phyloP scores from a whole-genome alignment of 257 asterid species.

The Plantago elongata region DNA sequence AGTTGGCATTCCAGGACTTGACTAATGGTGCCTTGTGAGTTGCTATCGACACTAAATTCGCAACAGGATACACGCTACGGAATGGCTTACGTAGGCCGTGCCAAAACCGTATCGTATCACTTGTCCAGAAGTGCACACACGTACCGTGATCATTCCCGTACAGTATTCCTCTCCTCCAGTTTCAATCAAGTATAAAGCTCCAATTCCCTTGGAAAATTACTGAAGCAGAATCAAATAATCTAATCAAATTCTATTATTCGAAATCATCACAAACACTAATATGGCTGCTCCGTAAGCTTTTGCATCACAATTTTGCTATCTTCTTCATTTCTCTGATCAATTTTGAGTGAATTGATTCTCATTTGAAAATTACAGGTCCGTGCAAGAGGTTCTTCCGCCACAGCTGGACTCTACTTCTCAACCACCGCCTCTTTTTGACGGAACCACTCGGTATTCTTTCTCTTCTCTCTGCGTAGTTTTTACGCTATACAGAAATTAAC shows the following conservation, averaged over 20 bases:
- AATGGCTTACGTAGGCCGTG: no score
- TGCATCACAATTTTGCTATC: background rate
- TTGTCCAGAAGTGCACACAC: no score
- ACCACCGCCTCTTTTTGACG: constrained; percentile 39
- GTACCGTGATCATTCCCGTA: no score
- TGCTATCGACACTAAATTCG: no score
- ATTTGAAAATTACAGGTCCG: constrained; percentile 17
- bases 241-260: background rate
- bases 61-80: no score
- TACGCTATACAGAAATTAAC: no score
- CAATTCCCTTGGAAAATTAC: background rate
- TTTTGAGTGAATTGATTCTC: background rate
- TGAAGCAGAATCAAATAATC: background rate
- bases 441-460: constrained; percentile 36
- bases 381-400: constrained; percentile 34
- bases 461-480: no score
- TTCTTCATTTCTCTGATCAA: background rate
- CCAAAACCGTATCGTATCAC: no score
- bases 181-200: no score
- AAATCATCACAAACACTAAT: constrained; percentile 21
- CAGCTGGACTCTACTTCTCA: constrained; percentile 34
- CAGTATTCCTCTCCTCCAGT: no score
- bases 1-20: no score
- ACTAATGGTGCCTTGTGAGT: no score
- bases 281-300: constrained; percentile 49